phyloP scores from a whole-genome alignment of 1,284 basidiomycete species.

The Anthracocystis panici-leucophaei region DNA sequence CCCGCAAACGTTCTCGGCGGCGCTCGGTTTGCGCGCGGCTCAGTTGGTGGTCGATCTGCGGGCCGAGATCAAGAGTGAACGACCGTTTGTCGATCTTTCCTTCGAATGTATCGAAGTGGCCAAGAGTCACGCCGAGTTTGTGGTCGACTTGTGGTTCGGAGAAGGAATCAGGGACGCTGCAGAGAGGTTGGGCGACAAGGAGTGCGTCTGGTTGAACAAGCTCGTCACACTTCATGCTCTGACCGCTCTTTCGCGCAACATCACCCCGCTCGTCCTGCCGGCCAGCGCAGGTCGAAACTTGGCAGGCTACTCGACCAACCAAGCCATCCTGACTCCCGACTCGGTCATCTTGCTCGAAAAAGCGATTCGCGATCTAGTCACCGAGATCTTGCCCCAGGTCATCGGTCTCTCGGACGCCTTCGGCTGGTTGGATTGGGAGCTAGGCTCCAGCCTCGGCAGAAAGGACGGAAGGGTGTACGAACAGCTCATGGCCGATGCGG shows the following conservation, averaged over 20 bases:
- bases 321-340: slow-evolving; percentile 69
- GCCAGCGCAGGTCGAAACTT: slow-evolving; percentile 74
- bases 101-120: slow-evolving; percentile 66
- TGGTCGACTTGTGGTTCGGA: slow-evolving; percentile 64
- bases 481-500: slow-evolving; percentile 76
- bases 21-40: slow-evolving; percentile 59
- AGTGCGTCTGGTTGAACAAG: slow-evolving; percentile 52
- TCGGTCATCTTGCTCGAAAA: slow-evolving; percentile 74
- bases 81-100: slow-evolving; percentile 55
- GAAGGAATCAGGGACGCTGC: slow-evolving; percentile 55
- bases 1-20: slow-evolving; percentile 49
- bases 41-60: slow-evolving; percentile 57
- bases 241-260: slow-evolving; percentile 53
- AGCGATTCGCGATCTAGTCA: slow-evolving; percentile 74
- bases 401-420: slow-evolving; percentile 81
- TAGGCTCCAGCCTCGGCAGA: slow-evolving; percentile 76
- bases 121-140: slow-evolving; percentile 58
- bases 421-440: slow-evolving; percentile 81
- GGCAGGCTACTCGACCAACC: slow-evolving; percentile 77
- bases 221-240: slow-evolving; percentile 59
- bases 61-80: slow-evolving; percentile 53
- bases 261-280: slow-evolving; percentile 73
- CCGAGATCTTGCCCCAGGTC: slow-evolving; percentile 76
- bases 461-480: slow-evolving; percentile 79
- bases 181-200: slow-evolving; percentile 37